Base-by-base conservation (phyloP, 306 rosid species). In the Myrica gale region DNA sequence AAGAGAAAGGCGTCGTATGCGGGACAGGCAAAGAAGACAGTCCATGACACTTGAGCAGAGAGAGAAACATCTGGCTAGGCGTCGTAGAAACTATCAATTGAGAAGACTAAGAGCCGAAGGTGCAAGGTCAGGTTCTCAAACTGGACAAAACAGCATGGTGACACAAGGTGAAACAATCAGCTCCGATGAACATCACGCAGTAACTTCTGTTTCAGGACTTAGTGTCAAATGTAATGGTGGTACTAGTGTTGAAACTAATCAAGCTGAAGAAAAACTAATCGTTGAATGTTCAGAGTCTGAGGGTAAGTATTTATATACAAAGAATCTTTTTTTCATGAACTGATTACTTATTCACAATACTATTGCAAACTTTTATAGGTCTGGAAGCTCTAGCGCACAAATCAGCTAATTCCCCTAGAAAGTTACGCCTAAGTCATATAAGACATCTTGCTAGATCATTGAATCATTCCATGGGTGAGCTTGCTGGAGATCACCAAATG, bases 31-130 rank as follows among this genome's bases (percentile, higher is more conserved):
- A 48, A 89, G 96, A 80, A 83, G 98, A 76, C 95, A 87, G 58
- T 83, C 97, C 1, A 93, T 91, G 98, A 91, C 89, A 9, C 72
- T 84, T 53, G 98, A 93, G 54, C 98, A 93, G 80, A 87, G 93
- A 56, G 97, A 93, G 55, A 81, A 87, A 51, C 98, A 89, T 68
- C 92, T 91, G 9, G 96, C 93, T 0, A 79, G 98, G n/a, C 90
- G 98, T 17, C 88, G 97, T n/a, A 80, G 90, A 77, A 93, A 91
- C 78, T 91, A 91, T 20, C 97, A 89, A 47, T 86, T 93, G 4
- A 56, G 97, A 71, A 84, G 93, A 79, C 84, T 88, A n/a, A 88
- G 89, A 85, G 89, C 88, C 75, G 90, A 83, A 19, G 79, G 75
- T 79, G 74, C 69, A 9, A 68, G 78, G 6, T 71, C 39, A n/a